These are phyloP conservation scores for Podosphaera leucotricha DNA, from an alignment of 2,329 filamentous ascomycete genomes.

Conservation along the genomic window DNA sequence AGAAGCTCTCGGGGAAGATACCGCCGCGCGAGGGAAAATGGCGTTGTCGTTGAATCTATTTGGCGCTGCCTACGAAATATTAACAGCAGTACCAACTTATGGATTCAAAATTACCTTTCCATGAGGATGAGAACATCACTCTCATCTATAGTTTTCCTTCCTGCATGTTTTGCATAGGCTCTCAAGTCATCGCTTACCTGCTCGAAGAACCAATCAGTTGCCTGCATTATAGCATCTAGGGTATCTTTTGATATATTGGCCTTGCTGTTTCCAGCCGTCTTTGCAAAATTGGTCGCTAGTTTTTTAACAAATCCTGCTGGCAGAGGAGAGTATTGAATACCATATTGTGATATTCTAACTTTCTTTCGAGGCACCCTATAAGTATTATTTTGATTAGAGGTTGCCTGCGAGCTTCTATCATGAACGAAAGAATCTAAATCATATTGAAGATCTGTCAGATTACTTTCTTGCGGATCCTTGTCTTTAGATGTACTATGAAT, in stretches of 20 bases:
- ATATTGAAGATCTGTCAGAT: neutral
- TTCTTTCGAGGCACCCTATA: conserved; percentile 21
- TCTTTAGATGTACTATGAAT: neutral
- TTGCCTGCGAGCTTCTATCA: conserved; percentile 5
- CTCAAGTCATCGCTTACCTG: conserved; percentile 60
- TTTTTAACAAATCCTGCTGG: conserved; percentile 52
- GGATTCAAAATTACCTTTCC: conserved; percentile 39
- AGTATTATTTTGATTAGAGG: conserved; percentile 4
- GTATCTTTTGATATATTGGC: conserved; percentile 51
- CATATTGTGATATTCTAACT: conserved; percentile 40
- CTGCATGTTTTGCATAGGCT: conserved; percentile 60
- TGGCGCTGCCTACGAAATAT: conserved; percentile 43
- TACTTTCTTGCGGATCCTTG: neutral
- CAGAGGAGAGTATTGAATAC: conserved; percentile 52
- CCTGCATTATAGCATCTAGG: conserved; percentile 50
- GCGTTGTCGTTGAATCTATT: conserved; percentile 43
- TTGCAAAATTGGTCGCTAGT: conserved; percentile 46
- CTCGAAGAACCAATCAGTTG: conserved; percentile 81
- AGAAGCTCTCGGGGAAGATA: conserved; percentile 62
- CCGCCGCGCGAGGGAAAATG: conserved; percentile 67
- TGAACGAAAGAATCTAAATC: conserved; percentile 7
- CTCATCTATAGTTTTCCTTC: conserved; percentile 67
- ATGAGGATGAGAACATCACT: conserved; percentile 63
- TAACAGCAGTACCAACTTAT: neutral
- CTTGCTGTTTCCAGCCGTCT: conserved; percentile 39